Percentiles rank a stretch among this genome's conserved stretches.
Conservation (phyloP, 495 filamentous ascomycete genomes). For the Saxispiralis lemnorum region DNA sequence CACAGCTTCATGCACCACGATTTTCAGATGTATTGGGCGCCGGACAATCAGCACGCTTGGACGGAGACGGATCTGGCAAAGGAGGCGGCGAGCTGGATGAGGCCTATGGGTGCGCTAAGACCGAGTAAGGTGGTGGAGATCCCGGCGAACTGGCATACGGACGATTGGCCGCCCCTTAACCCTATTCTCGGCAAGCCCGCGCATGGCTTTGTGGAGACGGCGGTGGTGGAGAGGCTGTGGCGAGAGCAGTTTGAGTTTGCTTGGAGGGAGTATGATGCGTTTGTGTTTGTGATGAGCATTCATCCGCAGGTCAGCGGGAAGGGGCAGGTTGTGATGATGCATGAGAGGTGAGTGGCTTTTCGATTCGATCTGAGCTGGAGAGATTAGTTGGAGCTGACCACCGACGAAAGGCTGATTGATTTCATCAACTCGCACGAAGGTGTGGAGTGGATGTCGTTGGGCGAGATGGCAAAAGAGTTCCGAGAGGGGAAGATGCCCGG, state of each 20-base stretch:
- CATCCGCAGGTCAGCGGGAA: constrained; percentile 53
- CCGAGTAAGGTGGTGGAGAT: constrained; percentile 46
- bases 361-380: neutral
- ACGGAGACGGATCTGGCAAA: constrained; percentile 44
- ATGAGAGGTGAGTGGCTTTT: constrained; percentile 28
- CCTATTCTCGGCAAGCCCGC: constrained; percentile 12
- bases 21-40: constrained; percentile 46
- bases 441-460: constrained; percentile 59
- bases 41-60: constrained; percentile 36
- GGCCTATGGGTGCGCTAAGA: constrained; percentile 34
- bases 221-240: constrained; percentile 22
- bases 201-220: constrained; percentile 36
- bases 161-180: constrained; percentile 37
- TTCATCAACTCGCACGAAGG: constrained; percentile 57
- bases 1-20: constrained; percentile 52
- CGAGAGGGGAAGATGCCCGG: constrained; percentile 25
- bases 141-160: constrained; percentile 50
- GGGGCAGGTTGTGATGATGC: constrained; percentile 51
- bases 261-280: constrained; percentile 51
- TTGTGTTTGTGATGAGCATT: constrained; percentile 52
- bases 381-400: too few species aligned
- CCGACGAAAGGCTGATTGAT: constrained; percentile 39
- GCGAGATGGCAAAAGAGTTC: constrained; percentile 51
- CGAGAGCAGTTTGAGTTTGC: constrained; percentile 53
- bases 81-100: constrained; percentile 49